A percentile compares a stretch with the other conserved stretches of the same genome.
Conservation (phyloP, 257 asterid species). For the Solanum rostratum region DNA sequence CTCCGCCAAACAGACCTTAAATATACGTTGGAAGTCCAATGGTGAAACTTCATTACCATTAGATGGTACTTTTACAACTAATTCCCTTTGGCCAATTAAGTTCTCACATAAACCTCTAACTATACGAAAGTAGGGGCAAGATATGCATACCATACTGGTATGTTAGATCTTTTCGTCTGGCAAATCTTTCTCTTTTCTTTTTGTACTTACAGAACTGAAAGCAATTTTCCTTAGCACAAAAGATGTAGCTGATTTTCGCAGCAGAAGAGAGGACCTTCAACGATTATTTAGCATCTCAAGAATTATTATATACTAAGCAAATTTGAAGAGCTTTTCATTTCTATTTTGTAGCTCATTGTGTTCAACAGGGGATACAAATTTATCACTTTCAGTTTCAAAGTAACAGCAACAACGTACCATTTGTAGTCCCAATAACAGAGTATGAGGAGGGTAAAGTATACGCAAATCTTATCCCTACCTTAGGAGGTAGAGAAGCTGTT, state of each 20-base stretch:
- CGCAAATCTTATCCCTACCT: background rate
- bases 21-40: background rate
- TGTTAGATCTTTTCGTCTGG: background rate
- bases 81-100: background rate
- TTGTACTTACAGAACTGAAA: background rate
- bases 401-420: background rate
- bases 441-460: too few relatives aligned
- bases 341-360: background rate
- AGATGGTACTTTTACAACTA: background rate
- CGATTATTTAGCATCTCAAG: background rate
- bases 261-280: background rate
- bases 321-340: background rate
- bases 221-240: background rate
- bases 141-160: background rate
- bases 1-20: background rate
- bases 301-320: background rate
- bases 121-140: background rate
- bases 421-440: too few relatives aligned
- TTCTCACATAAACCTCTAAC: background rate
- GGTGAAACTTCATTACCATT: background rate
- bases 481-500: background rate
- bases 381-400: background rate
- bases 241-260: background rate
- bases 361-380: background rate
- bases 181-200: background rate